These are phyloP conservation scores for Wickerhamomyces sp. DNA, from an alignment of 1,139 yeast genomes.

Conservation along the genomic window DNA sequence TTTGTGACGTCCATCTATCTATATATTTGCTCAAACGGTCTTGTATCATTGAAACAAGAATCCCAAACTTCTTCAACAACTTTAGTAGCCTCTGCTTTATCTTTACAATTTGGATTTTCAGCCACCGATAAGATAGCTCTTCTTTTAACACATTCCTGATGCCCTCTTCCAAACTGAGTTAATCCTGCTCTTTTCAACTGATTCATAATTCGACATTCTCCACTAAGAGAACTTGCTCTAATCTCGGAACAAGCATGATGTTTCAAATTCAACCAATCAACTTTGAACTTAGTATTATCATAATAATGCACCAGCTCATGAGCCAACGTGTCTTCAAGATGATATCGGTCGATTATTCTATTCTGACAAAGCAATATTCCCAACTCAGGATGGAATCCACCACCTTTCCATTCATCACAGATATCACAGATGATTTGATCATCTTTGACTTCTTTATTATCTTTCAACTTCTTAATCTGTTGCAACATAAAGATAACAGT, in stretches of 20 bases:
- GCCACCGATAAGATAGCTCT: constrained; percentile 80
- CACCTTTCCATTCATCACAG: constrained; percentile 84
- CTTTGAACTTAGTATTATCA: constrained; percentile 82
- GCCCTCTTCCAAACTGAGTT: constrained; percentile 68
- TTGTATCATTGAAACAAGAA: constrained; percentile 88
- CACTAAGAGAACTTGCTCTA: constrained; percentile 87
- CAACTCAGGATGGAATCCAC: constrained; percentile 87
- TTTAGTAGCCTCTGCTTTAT: constrained; percentile 66
- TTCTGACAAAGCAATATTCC: constrained; percentile 89
- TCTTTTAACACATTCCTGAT: constrained; percentile 85
- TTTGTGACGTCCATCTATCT: constrained; percentile 32
- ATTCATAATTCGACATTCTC: constrained; percentile 89
- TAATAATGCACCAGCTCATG: constrained; percentile 94
- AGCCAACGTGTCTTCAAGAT: constrained; percentile 83
- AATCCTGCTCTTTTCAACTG: constrained; percentile 69
- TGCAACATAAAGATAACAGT: constrained; percentile 84
- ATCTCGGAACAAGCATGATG: constrained; percentile 98
- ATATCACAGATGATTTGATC: constrained; percentile 69
- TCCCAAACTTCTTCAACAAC: constrained; percentile 87
- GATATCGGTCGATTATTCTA: constrained; percentile 71
- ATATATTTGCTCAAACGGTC: constrained; percentile 92
- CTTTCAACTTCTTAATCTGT: constrained; percentile 60
- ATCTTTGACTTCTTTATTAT: constrained; percentile 36
- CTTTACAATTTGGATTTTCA: constrained; percentile 80
- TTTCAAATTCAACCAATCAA: constrained; percentile 74